These are phyloP conservation scores for Wallacemonas sp. DNA, from an alignment of 208 protist species.

Conservation along the genomic window DNA sequence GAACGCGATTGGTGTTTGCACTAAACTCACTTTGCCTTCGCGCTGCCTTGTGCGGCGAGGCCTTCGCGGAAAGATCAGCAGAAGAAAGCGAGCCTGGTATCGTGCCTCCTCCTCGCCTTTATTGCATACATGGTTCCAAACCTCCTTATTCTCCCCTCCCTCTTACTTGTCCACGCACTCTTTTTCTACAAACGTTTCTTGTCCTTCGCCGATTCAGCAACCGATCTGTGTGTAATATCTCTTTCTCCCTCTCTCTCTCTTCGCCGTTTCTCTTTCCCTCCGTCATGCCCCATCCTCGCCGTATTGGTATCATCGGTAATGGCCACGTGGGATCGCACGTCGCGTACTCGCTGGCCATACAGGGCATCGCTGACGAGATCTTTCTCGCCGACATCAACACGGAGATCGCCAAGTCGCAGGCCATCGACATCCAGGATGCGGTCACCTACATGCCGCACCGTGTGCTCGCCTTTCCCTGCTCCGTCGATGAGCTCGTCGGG, in stretches of 20 bases:
- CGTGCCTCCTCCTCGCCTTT: no score
- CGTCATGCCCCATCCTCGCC: conserved; percentile 29
- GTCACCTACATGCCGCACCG: conserved; percentile 48
- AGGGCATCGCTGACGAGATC: conserved; percentile 42
- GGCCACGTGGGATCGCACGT: conserved; percentile 52
- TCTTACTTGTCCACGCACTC: no score
- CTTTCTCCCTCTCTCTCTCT: conserved; percentile 3
- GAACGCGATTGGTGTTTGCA: no score
- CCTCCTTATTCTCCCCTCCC: no score
- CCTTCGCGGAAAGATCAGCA: no score
- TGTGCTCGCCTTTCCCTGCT: conserved; percentile 25
- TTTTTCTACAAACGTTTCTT: no score
- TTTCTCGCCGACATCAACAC: conserved; percentile 40
- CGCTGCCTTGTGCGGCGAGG: no score
- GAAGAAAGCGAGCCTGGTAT: no score
- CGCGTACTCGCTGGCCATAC: conserved; percentile 41
- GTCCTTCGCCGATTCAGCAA: no score
- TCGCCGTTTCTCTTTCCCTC: neutral
- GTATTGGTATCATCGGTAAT: conserved; percentile 42
- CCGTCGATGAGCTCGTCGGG: conserved; percentile 28
- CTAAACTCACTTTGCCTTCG: no score
- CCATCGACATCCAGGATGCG: conserved; percentile 45
- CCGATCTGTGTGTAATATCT: no score
- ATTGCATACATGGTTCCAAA: no score
- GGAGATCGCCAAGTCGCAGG: conserved; percentile 33